Evolutionary conservation across 1,284 basidiomycete genomes (phyloP), one percentile per base, ranked within the genome.

Genomic region (Phenoliferia sp.): DNA sequence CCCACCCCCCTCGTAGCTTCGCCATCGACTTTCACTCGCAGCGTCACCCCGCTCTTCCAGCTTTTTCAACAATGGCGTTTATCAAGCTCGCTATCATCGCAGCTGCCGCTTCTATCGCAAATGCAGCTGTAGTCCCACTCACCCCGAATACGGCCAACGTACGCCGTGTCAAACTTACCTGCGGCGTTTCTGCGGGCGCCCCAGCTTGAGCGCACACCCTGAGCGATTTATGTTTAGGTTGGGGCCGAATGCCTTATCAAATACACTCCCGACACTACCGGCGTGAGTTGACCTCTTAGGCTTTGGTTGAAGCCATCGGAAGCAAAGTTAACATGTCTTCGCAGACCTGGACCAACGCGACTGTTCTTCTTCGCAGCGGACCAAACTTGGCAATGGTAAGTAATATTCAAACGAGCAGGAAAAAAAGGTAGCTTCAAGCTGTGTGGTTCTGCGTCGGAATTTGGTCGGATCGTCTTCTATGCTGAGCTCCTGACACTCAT

Each of bases 351-450:
- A 63, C 52, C 12, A 50, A 61, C 57, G 64, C 64, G 34, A 55
- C 81, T 66, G 87, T 92, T 65, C 81, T 90, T 78, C 84, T 92
- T 73, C 92, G 90, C 34, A 39, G 48, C 1, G 57, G 57, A 5
- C 29, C 57, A 5, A 59, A 59, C 34, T 19, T 59, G 29, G 57
- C 33, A 2, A 59, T 59, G 57, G 57, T 59, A 16, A 31, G 56
- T 58, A 19, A 33, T 3, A 34, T 12, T 44, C 19, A 1, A 10
- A 34, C 17, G 16, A 9, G 56, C 3, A 17, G 1, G 10, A 34
- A 17, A 6, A 34, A 31, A 33, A 34, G 35, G 32, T 9, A 2
- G 19, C 31, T 17, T 3, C 16, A 1, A 16, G 16, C 28, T 58
- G 19, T 33, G 56, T 34, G 56, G 35, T 10, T 31, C 32, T 10